Evolutionary conservation across 306 rosid genomes (phyloP), one percentile per base, ranked within the genome.

Genomic region (Corylus americana): DNA sequence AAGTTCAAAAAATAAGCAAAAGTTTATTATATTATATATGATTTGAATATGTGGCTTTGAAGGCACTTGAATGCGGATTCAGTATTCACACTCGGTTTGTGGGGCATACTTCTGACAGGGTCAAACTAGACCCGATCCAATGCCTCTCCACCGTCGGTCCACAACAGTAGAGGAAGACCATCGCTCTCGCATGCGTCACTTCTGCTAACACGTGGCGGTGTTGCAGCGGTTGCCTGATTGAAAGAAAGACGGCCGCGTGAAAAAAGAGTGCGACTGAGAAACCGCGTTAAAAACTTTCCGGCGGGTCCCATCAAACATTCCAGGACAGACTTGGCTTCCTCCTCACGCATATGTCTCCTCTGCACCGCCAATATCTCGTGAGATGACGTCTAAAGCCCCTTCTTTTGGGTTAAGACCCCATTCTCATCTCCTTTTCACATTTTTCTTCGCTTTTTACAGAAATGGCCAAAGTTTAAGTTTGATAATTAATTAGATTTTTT

Each of bases 181-280:
- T 25, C 68, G 1, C 44, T 29, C 68, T 25, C n/a, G 39, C 3
- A 10, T 20, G n/a, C 3, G 44, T 62, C 68, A 62, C 9, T 62
- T 11, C 0, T 5, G 5, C 8, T 0, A 7, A 12, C 68, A 62
- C 44, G 44, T 29, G 68, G 17, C 44, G 12, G 12, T 8, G 18
- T 5, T 2, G 0, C 17, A 62, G 18, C 10, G 44, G 1, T 29
- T 29, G 10, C 68, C 68, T 1, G 42, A 11, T 27, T 13, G 42
- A 27, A 62, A 62, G 68, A 29, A 62, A 62, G 11, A 62, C 68
- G 42, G 68, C 68, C 29, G 64, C 64, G 64, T 20, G 68, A 27
- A 12, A 27, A 12, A 12, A 4, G n/a, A 62, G 44, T 5, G 44
- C 3, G 39, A 29, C 42, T 5, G 68, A 62, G 68, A 62, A 62